Evolutionary conservation across 768 basidiomycete species (phyloP).

Genomic region (Paxillus involutus): DNA sequence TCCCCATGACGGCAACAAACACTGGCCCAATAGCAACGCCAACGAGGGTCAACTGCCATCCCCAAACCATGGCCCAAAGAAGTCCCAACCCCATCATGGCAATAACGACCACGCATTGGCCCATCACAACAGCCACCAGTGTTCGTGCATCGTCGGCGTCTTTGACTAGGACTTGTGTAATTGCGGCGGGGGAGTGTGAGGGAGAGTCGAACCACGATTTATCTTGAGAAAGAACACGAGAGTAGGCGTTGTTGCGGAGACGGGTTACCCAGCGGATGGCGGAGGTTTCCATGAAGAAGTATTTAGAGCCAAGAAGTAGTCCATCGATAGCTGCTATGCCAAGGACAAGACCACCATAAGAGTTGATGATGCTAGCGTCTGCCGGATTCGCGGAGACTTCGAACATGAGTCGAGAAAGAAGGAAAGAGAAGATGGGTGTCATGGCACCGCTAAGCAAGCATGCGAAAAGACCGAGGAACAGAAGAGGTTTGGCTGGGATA

Average conservation of each 20-base stretch:
- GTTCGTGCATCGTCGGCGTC: constrained; percentile 87
- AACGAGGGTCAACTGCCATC: constrained; percentile 92
- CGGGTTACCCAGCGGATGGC: constrained; percentile 74
- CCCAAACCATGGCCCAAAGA: constrained; percentile 82
- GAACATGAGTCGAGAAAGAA: constrained; percentile 79
- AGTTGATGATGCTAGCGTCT: constrained; percentile 59
- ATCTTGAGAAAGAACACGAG: constrained; percentile 71
- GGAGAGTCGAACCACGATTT: constrained; percentile 83
- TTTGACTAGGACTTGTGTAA: constrained; percentile 80
- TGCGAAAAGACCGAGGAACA: constrained; percentile 68
- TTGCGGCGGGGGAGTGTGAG: constrained; percentile 52
- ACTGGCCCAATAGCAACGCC: constrained; percentile 86
- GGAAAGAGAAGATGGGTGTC: constrained; percentile 90
- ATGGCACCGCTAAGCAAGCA: constrained; percentile 76
- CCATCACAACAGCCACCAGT: constrained; percentile 70
- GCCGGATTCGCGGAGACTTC: constrained; percentile 72
- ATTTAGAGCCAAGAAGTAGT: constrained; percentile 70
- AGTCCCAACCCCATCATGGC: constrained; percentile 85
- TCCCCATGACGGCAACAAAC: constrained; percentile 71
- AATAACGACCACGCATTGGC: constrained; percentile 68
- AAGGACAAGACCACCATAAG: constrained; percentile 72
- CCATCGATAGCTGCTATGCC: constrained; percentile 77
- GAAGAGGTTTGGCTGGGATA: constrained; percentile 69
- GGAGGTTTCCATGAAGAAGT: constrained; percentile 73
- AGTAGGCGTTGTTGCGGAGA: constrained; percentile 58